Conservation (phyloP, 2,329 filamentous ascomycete genomes). For the Trichophyton mentagrophytes region DNA sequence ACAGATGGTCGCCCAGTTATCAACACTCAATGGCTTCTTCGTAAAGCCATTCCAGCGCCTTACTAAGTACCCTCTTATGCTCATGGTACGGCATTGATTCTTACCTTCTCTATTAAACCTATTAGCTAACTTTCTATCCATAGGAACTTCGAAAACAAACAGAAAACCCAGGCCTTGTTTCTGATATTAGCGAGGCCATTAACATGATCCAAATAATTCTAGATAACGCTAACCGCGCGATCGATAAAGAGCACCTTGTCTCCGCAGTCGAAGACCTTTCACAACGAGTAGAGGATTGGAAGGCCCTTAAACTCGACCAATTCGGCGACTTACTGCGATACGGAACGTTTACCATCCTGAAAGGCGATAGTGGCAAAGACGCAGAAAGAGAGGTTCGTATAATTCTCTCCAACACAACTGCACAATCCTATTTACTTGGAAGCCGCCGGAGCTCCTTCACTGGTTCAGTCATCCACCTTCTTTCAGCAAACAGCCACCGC, state of each 20-base stretch:
- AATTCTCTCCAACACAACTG: constrained; percentile 7
- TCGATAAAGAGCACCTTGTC: constrained; percentile 72
- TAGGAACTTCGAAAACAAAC: constrained; percentile 80
- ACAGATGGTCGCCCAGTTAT: constrained; percentile 72
- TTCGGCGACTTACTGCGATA: constrained; percentile 82
- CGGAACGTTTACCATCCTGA: constrained; percentile 83
- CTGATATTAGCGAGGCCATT: constrained; percentile 63
- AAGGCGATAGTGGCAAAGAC: constrained; percentile 66
- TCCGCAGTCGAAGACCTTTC: constrained; percentile 75
- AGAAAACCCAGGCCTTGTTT: constrained; percentile 54
- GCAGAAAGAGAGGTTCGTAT: constrained; percentile 72
- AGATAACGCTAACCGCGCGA: constrained; percentile 75
- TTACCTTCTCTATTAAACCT: background rate
- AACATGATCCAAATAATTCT: constrained; percentile 71
- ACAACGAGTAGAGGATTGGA: constrained; percentile 87
- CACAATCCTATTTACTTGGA: background rate
- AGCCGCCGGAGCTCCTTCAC: constrained; percentile 2
- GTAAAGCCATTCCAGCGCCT: constrained; percentile 93
- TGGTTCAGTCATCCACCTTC: constrained; percentile 2
- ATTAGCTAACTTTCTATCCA: background rate
- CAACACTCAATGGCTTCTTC: constrained; percentile 80
- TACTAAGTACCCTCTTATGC: constrained; percentile 82
- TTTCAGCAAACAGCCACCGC: background rate
- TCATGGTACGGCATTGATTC: constrained; percentile 49
- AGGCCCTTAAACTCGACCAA: constrained; percentile 76